Base-by-base conservation (phyloP, 1,284 basidiomycete genomes). In the Cryptococcus hybrid region DNA sequence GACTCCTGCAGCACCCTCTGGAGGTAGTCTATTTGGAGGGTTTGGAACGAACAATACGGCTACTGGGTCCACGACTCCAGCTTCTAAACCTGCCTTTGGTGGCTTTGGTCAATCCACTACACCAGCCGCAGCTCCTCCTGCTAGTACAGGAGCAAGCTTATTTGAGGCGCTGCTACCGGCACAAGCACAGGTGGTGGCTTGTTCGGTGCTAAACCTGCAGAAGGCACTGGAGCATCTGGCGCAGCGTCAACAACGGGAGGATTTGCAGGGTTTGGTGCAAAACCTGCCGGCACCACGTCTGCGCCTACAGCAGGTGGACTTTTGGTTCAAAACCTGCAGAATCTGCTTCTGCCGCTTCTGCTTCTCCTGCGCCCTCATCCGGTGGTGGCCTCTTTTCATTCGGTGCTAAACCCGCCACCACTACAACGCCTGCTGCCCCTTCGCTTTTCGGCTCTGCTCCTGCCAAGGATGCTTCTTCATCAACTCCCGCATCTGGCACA, bases 31-130 rank as follows among this genome's bases (percentile, higher is more conserved):
- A 9, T 70, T 68, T 38, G 65, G 65, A n/a, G 67, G 66, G 12
- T 63, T 68, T 54, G 63, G 65, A 39, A 34, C 45, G 35, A 15
- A 40, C 38, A 52, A 51, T 34, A 60, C 53, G 35, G 55, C 63
- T 13, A 55, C 67, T 30, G 69, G 68, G 3, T 63, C 65, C 1
- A 66, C 74, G 3, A 70, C 69, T 18, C 71, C 74, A 3, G 70
- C 70, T 9, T 52, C 69, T 2, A 74, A 76, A 60, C 65, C 74
- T 3, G 50, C 61, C 8, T 75, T 75, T 42, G 71, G 70, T 5
- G 67, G 68, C 4, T 66, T 70, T 49, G 67, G 68, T 5, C 58
- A 62, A 24, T 66, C 68, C 2, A 74, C 73, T 6, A 69, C 71
- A 3, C 62, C 71, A 4, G 63, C 73, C 8, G 65, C 68, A 42